phyloP scores from a whole-genome alignment of 2,329 filamentous ascomycete genomes.

The Didymella pinodella region DNA sequence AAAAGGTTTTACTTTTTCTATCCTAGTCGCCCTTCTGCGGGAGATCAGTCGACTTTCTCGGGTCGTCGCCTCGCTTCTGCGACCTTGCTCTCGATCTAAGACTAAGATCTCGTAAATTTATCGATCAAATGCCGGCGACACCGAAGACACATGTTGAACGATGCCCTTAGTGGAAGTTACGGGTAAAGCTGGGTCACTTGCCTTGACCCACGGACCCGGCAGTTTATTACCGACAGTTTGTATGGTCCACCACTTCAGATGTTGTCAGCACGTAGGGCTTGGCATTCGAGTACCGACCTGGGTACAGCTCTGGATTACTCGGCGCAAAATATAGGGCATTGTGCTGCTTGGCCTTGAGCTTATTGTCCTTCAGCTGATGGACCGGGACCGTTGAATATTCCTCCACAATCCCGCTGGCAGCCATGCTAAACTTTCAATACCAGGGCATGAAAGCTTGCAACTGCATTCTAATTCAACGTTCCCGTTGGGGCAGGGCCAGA shows the following conservation, averaged over 20 bases:
- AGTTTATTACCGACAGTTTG: slow-evolving; percentile 1
- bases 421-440: background rate
- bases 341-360: slow-evolving; percentile 5
- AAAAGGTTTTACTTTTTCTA: slow-evolving; percentile 9
- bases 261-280: background rate
- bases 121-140: background rate
- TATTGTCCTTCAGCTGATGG: slow-evolving; percentile 2
- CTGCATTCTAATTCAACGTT: background rate
- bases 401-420: background rate
- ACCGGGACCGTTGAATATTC: background rate
- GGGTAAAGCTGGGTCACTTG: background rate
- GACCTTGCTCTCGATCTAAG: background rate
- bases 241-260: background rate
- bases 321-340: background rate
- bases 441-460: slow-evolving; percentile 6
- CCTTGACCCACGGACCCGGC: background rate
- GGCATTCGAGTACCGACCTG: background rate
- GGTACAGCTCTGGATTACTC: slow-evolving; percentile 10
- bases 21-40: background rate
- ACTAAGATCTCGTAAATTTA: background rate
- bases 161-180: background rate
- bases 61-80: background rate
- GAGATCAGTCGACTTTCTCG: background rate
- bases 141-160: background rate
- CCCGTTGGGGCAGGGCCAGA: background rate